Conservation (phyloP, 352 stramenopile genomes). For the Globisporangium lucens region DNA sequence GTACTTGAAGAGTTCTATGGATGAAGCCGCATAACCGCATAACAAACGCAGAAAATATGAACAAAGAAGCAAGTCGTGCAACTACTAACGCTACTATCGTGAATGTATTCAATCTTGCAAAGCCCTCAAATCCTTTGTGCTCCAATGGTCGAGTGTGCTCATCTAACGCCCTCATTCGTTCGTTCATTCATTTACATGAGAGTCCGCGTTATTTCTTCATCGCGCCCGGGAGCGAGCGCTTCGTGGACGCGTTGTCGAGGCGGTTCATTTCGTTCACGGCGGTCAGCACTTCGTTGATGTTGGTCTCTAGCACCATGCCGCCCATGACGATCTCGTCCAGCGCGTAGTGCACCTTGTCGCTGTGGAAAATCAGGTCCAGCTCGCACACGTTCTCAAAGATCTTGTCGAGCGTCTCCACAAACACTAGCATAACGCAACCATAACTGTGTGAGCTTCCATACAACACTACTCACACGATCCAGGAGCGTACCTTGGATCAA, state of each 20-base stretch:
- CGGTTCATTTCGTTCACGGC: conserved; percentile 97
- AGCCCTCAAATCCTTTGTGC: not conserved
- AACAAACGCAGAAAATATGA: not conserved
- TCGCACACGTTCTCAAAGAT: conserved; percentile 99
- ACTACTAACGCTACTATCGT: conserved; percentile 10
- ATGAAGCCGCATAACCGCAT: not conserved
- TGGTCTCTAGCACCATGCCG: conserved; percentile 99
- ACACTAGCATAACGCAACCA: conserved; percentile 60
- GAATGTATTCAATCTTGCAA: conserved; percentile 2
- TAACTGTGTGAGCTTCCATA: not conserved
- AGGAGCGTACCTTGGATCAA: conserved; percentile 93
- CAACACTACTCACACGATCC: not conserved
- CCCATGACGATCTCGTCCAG: conserved; percentile 99
- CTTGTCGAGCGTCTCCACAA: conserved; percentile 97
- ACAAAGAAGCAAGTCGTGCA: not conserved
- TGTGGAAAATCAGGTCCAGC: conserved; percentile 99
- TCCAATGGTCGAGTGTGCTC: not conserved
- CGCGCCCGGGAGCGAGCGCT: conserved; percentile 68
- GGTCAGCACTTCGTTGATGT: conserved; percentile 97
- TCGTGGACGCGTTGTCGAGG: conserved; percentile 83
- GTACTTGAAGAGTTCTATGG: conserved; percentile 2
- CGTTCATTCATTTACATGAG: conserved; percentile 6
- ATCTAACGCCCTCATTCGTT: not conserved
- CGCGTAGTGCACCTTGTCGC: conserved; percentile 96
- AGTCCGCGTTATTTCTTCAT: conserved; percentile 52